Percentiles rank a stretch among this genome's conserved stretches.
Conservation (phyloP, 2,329 filamentous ascomycete genomes). For the Claviceps lovelessii region DNA sequence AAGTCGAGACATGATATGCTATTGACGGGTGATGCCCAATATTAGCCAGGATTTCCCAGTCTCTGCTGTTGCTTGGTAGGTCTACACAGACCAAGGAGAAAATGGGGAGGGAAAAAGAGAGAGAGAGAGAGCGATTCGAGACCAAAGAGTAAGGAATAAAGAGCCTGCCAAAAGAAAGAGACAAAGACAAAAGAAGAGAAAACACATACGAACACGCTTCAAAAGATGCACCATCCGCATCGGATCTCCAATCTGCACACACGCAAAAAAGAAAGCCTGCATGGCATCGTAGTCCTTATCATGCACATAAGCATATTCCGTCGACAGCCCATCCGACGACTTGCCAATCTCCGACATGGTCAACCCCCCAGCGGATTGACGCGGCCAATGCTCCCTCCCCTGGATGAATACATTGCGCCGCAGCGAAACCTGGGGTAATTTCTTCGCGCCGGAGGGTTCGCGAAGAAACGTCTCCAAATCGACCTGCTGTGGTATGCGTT, state of each 20-base stretch:
- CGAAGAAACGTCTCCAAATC: constrained; percentile 43
- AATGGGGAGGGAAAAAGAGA: background rate
- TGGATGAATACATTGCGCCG: constrained; percentile 74
- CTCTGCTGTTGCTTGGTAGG: background rate
- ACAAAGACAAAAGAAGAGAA: background rate
- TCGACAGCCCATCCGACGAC: constrained; percentile 36
- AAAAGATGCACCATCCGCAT: constrained; percentile 68
- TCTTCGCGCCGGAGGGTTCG: constrained; percentile 40
- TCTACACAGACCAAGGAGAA: background rate
- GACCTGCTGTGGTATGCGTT: constrained; percentile 30
- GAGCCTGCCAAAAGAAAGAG: background rate
- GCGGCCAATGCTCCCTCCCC: constrained; percentile 77
- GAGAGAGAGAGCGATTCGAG: too few relatives aligned
- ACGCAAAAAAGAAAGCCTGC: constrained; percentile 61
- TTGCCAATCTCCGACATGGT: constrained; percentile 53
- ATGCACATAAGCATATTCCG: constrained; percentile 65
- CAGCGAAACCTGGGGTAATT: constrained; percentile 55
- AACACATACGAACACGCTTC: constrained; percentile 21
- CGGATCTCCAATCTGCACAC: constrained; percentile 73
- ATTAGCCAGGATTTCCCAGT: constrained; percentile 8
- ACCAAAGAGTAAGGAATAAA: background rate
- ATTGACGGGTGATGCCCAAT: background rate
- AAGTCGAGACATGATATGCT: constrained; percentile 81
- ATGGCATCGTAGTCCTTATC: constrained; percentile 57
- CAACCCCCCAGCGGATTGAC: constrained; percentile 63